phyloP scores from a whole-genome alignment of 2,329 filamentous ascomycete species.

The Verticillium klebahnii region DNA sequence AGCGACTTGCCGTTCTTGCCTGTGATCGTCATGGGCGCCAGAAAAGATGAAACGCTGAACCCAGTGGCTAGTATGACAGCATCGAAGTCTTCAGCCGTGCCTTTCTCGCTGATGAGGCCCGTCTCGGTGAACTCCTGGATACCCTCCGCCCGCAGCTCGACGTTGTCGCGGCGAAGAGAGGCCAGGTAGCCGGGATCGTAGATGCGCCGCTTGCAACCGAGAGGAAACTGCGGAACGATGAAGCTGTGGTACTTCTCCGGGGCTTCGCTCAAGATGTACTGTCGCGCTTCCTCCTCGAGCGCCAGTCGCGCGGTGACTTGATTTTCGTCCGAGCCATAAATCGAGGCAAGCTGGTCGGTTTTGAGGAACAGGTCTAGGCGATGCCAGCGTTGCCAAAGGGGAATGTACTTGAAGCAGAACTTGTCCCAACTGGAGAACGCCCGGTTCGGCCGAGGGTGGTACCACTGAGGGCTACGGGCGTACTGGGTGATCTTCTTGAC shows the following conservation, averaged over 20 bases:
- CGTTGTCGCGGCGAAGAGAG: conserved; percentile 21
- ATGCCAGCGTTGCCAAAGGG: conserved; percentile 13
- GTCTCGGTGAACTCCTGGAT: conserved; percentile 19
- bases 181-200: conserved; percentile 27
- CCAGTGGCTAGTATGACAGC: conserved; percentile 22
- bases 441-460: conserved; percentile 17
- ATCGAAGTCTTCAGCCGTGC: conserved; percentile 17
- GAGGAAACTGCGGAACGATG: conserved; percentile 24
- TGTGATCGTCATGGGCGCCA: conserved; percentile 20
- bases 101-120: conserved; percentile 17
- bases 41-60: conserved; percentile 18
- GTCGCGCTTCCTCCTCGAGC: conserved; percentile 7
- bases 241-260: conserved; percentile 22
- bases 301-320: conserved; percentile 9
- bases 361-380: conserved; percentile 17
- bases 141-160: conserved; percentile 21
- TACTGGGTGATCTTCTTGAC: conserved; percentile 19
- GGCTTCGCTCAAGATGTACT: conserved; percentile 20
- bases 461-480: conserved; percentile 20
- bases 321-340: conserved; percentile 9
- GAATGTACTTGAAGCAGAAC: conserved; percentile 16
- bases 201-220: conserved; percentile 30
- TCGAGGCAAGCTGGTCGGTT: conserved; percentile 14
- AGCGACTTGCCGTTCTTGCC: conserved; percentile 16
- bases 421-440: conserved; percentile 10